Base-by-base conservation (phyloP, 2,329 filamentous ascomycete genomes). In the Escovopsis sp. region DNA sequence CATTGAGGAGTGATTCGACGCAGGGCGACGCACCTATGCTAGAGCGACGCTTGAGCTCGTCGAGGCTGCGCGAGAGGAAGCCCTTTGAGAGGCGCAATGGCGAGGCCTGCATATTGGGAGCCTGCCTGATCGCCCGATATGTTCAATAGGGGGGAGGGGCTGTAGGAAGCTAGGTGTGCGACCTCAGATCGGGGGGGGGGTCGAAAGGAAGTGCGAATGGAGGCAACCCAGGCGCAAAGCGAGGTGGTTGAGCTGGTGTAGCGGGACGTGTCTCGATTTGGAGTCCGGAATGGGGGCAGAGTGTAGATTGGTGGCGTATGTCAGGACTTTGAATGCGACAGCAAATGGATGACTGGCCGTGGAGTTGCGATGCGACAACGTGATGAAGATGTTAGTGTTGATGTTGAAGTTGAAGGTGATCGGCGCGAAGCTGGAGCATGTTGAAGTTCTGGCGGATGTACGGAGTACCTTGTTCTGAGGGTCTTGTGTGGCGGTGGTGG, bases 21-120 rank as follows among this genome's bases (percentile, higher is more conserved):
- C 9, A 12, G 15, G 15, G 7, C 11, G 3, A 23, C 54, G 7
- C 57, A 76, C 72, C 67, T 45, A 76, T 68, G 15, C 58, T 57
- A 2, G 70, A 64, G 29, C 70, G 59, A 30, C 73, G 62, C 48
- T 64, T 68, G 40, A 78, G 62, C 50, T 77, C 72, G 34, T 77
- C 70, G 27, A 73, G 32, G 46, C 71, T 78, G 29, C 74, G 65
- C 38, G 61, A 61, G 45, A 66, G 57, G 49, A 79, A 72, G 56
- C 70, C 65, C 52, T 64, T 71, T 40, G 56, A 53, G 23, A 70
- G 53, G 36, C 54, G 47, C 3, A 54, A 50, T 14, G 55, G 50
- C 15, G 68, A 63, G 13, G 58, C 51, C 48, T 60, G 63, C 71
- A 76, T 75, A 40, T 37, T 43, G 27, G 35, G 25, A 21, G n/a